A percentile compares a stretch with the other conserved stretches of the same genome.
Evolutionary conservation across 2,329 filamentous ascomycete genomes (phyloP).

Genomic region (Dactylella cylindrospora): DNA sequence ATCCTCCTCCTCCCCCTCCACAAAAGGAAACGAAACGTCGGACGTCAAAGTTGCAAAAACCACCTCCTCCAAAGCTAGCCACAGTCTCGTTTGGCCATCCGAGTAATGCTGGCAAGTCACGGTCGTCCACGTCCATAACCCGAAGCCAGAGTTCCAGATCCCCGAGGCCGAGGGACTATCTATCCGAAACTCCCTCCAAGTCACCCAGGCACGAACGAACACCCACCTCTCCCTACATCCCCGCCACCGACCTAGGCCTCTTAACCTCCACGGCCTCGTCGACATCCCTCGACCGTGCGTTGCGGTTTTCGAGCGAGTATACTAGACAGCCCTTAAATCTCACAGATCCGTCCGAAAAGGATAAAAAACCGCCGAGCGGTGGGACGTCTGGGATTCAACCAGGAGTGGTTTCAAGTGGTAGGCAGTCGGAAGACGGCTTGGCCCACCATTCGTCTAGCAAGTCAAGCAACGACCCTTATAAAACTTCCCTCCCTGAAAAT

Average conservation of each 20-base stretch:
- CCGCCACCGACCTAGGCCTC: slow-evolving; percentile 10
- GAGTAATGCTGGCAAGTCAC: slow-evolving; percentile 38
- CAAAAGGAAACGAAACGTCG: slow-evolving; percentile 40
- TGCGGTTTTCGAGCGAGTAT: slow-evolving; percentile 39
- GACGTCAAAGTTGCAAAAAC: slow-evolving; percentile 37
- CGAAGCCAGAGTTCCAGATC: slow-evolving; percentile 40
- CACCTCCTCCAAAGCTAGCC: slow-evolving; percentile 35
- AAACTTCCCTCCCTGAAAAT: slow-evolving; percentile 13
- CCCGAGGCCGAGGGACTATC: slow-evolving; percentile 36
- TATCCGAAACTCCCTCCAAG: slow-evolving; percentile 38
- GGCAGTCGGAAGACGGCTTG: slow-evolving; percentile 39
- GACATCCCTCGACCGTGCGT: slow-evolving; percentile 38
- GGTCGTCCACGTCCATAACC: slow-evolving; percentile 41
- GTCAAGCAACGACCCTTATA: slow-evolving; percentile 4
- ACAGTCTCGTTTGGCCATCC: slow-evolving; percentile 34
- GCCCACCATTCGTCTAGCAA: slow-evolving; percentile 35
- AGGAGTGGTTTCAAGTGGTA: slow-evolving; percentile 42
- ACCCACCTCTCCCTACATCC: slow-evolving; percentile 37
- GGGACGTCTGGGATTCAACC: slow-evolving; percentile 24
- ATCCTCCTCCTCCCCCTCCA: slow-evolving; percentile 33
- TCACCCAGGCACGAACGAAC: slow-evolving; percentile 37
- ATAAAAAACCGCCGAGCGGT: slow-evolving; percentile 19
- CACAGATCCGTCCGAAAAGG: slow-evolving; percentile 26
- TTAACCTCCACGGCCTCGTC: slow-evolving; percentile 20
- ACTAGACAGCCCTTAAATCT: slow-evolving; percentile 42